phyloP scores from a whole-genome alignment of 1,284 basidiomycete species.

The Entoloma clypeatum region DNA sequence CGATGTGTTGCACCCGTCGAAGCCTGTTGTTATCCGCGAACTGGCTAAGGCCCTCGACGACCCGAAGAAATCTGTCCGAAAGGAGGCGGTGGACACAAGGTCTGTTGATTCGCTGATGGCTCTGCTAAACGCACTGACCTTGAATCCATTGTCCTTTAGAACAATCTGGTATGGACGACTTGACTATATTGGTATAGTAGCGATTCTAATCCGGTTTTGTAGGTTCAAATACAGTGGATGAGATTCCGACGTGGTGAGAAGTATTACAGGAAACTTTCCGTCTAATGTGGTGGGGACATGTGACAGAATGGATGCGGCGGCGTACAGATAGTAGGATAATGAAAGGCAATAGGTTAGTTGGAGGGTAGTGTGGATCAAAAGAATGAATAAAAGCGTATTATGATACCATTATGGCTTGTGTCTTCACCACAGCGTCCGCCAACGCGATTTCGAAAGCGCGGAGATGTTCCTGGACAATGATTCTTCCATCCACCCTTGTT shows the following conservation, averaged over 20 bases:
- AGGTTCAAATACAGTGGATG: constrained; percentile 62
- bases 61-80: constrained; percentile 74
- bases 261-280: constrained; percentile 13
- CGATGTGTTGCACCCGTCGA: constrained; percentile 74
- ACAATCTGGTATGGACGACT: constrained; percentile 18
- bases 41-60: constrained; percentile 81
- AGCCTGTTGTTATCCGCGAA: constrained; percentile 67
- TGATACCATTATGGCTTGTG: constrained; percentile 71
- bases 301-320: no score
- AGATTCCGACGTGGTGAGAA: constrained; percentile 14
- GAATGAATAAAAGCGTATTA: constrained; percentile 27
- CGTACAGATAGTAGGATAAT: no score
- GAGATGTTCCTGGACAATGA: constrained; percentile 70
- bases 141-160: constrained; percentile 8
- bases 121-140: constrained; percentile 1
- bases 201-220: constrained; percentile 8
- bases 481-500: constrained; percentile 55
- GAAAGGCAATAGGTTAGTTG: constrained; percentile 9
- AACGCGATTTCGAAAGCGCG: constrained; percentile 67
- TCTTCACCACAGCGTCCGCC: constrained; percentile 65
- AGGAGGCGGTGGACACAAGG: constrained; percentile 85
- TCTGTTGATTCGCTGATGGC: constrained; percentile 15
- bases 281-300: constrained; percentile 17
- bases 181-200: neutral
- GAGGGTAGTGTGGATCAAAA: constrained; percentile 17